Evolutionary conservation across 768 basidiomycete species (phyloP), one percentile per base, ranked within the genome.

Genomic region (Hortiboletus flavorubellus): DNA sequence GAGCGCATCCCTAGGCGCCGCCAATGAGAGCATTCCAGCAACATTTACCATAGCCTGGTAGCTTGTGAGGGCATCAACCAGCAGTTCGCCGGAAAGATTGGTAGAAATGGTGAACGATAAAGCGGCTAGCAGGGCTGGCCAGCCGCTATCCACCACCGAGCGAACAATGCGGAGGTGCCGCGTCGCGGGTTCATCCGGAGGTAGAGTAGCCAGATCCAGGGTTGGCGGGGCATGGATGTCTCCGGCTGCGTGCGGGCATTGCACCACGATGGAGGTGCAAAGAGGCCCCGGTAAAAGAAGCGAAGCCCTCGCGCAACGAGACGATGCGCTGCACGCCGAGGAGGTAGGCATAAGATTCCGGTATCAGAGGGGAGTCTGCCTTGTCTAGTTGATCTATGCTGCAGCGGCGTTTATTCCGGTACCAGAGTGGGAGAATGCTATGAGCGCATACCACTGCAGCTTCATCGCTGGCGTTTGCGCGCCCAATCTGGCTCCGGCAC

Each of bases 311-410:
- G 56, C 89, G 91, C 2, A 99, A 74, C 0, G 91, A 86, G 30
- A 89, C 80, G 9, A 98, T 78, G 64, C 89, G 94, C 63, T 98
- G 94, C 0, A 98, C 81, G 1, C 86, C 91, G 2, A 99, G 81
- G 8, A 99, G 86, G 66, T 95, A 96, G 59, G 95, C 81, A 68
- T 99, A 98, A 4, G 89, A 80, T 55, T 99, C 97, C 0, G 96
- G 96, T 50, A 98, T 94, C 0, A 84, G 78, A 0, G 97, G 97
- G 0, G 94, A 85, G 62, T 99, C 97, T 0, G 93, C 89, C 70
- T 99, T 99, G 75, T 99, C 96, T 12, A 98, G 83, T 70, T 98
- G 97, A 68, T 99, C 96, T 62, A 99, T 98, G 68, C 95, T 97
- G 63, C 5, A 16, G 2, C 8, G 38, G 21, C 10, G n/a, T 48